Conservation (phyloP, 805 yeast species). For the Candida jianshihensis region DNA sequence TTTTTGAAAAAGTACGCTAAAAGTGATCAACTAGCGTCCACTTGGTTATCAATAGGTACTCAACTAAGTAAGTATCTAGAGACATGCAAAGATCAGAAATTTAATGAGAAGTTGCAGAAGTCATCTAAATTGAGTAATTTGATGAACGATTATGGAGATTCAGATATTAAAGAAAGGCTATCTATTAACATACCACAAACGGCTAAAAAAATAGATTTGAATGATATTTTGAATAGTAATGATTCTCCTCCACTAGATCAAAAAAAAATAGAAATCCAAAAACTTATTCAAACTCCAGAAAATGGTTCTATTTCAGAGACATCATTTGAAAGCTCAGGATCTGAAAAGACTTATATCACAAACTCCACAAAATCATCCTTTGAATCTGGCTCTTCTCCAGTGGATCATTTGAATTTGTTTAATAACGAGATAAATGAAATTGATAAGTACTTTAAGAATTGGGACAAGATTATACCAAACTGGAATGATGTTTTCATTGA, state of each 20-base stretch:
- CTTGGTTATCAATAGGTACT: constrained; percentile 24
- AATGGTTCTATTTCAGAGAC: background rate
- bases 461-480: constrained; percentile 14
- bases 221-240: constrained; percentile 9
- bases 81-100: constrained; percentile 6
- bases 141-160: constrained; percentile 28
- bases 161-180: constrained; percentile 21
- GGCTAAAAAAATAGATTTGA: constrained; percentile 7
- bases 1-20: constrained; percentile 22
- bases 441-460: constrained; percentile 9
- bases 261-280: background rate
- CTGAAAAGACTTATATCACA: background rate
- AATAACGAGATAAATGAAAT: constrained; percentile 4
- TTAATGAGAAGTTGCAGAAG: constrained; percentile 15
- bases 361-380: background rate
- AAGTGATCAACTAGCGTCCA: constrained; percentile 26
- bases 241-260: background rate
- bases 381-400: background rate
- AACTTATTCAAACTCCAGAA: background rate
- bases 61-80: constrained; percentile 23
- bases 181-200: constrained; percentile 7
- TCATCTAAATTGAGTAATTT: constrained; percentile 19
- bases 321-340: background rate
- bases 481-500: constrained; percentile 13
- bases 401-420: background rate